Conservation (phyloP, 306 rosid genomes). For the Trifolium pratense region DNA sequence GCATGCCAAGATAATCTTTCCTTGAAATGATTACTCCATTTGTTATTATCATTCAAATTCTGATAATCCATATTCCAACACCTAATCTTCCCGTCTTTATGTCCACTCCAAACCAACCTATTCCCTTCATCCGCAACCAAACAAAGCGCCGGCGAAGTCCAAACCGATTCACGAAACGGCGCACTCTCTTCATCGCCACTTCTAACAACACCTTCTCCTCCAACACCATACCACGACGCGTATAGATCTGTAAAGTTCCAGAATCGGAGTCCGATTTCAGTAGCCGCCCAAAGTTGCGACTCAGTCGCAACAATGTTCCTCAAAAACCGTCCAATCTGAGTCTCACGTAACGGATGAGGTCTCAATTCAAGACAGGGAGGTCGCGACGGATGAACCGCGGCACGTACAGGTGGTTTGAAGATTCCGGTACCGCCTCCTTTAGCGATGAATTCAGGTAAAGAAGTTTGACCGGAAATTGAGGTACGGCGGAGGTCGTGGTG, state of each 20-base stretch:
- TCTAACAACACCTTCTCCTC: conserved; percentile 29
- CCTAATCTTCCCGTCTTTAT: conserved; percentile 79
- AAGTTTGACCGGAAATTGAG: conserved; percentile 27
- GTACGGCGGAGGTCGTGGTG: background rate
- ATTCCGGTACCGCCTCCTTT: conserved; percentile 75
- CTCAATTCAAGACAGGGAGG: conserved; percentile 80
- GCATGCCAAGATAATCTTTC: conserved; percentile 68
- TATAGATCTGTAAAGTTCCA: conserved; percentile 76
- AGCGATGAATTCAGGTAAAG: conserved; percentile 72
- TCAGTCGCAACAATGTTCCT: conserved; percentile 61
- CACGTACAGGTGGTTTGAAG: conserved; percentile 66
- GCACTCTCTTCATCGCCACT: conserved; percentile 72
- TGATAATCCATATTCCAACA: conserved; percentile 72
- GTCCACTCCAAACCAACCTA: conserved; percentile 86
- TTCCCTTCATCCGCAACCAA: conserved; percentile 77
- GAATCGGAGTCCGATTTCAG: conserved; percentile 69
- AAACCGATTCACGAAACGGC: conserved; percentile 68
- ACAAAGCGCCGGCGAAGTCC: conserved; percentile 70
- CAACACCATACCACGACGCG: conserved; percentile 49
- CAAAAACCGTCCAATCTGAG: conserved; percentile 79
- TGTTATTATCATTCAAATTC: conserved; percentile 34
- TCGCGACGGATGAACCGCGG: conserved; percentile 73
- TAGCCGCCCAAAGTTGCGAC: conserved; percentile 80
- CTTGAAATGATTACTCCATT: conserved; percentile 46
- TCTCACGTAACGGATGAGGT: conserved; percentile 89